Percentiles rank a stretch among this genome's conserved stretches.
Conservation (phyloP, 768 basidiomycete genomes). For the Suillus luteus region DNA sequence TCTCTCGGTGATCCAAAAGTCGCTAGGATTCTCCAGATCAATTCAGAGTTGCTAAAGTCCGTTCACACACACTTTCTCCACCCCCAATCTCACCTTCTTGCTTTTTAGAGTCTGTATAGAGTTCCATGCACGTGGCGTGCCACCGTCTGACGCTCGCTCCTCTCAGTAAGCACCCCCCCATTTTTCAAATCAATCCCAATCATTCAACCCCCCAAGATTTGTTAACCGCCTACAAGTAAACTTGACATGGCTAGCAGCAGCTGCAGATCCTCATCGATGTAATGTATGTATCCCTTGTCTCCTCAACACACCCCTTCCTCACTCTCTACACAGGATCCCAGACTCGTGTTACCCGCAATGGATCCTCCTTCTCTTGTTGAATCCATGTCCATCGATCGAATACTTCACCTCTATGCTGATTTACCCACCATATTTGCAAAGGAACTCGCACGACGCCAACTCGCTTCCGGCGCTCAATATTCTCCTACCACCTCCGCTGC, state of each 20-base stretch:
- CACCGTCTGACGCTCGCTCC: slow-evolving; percentile 49
- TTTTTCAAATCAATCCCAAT: slow-evolving; percentile 5
- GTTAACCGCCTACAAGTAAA: slow-evolving; percentile 65
- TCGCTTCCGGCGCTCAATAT: slow-evolving; percentile 23
- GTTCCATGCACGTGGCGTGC: slow-evolving; percentile 55
- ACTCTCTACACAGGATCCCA: slow-evolving; percentile 32
- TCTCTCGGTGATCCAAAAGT: slow-evolving; percentile 50
- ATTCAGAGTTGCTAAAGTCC: slow-evolving; percentile 69
- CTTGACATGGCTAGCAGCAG: slow-evolving; percentile 67
- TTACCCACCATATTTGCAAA: slow-evolving; percentile 64
- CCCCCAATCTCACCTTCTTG: slow-evolving; percentile 11
- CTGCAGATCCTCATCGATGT: slow-evolving; percentile 57
- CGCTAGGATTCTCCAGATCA: slow-evolving; percentile 62
- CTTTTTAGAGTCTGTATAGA: slow-evolving; percentile 57
- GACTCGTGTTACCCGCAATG: slow-evolving; percentile 55
- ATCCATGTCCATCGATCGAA: slow-evolving; percentile 55
- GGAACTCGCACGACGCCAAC: slow-evolving; percentile 52
- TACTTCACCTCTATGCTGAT: slow-evolving; percentile 64
- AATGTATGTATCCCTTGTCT: slow-evolving; percentile 39
- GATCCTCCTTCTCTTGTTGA: slow-evolving; percentile 55
- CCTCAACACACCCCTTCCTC: slow-evolving; percentile 4
- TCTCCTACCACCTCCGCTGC: slow-evolving; percentile 22
- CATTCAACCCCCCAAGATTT: slow-evolving; percentile 51
- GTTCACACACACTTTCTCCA: slow-evolving; percentile 21
- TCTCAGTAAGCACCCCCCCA: slow-evolving; percentile 51